A percentile compares a stretch with the other conserved stretches of the same genome.
phyloP scores from a whole-genome alignment of 139 green algal genomes.

The Tetraselmis chui region DNA sequence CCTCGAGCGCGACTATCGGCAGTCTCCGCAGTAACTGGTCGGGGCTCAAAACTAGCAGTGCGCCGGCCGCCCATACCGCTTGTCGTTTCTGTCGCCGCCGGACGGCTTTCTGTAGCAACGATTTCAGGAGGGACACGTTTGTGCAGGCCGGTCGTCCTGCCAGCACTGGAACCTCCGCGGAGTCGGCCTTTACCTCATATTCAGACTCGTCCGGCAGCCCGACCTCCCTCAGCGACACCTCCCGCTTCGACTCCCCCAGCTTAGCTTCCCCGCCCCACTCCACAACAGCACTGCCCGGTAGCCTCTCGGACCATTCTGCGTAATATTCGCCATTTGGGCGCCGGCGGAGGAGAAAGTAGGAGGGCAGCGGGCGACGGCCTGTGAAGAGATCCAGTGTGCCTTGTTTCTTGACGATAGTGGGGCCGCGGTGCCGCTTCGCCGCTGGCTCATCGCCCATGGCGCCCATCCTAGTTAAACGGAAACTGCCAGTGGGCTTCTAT shows the following conservation, averaged over 20 bases:
- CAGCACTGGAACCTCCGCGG: background rate
- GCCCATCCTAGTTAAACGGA: no score
- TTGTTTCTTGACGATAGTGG: conserved; percentile 29
- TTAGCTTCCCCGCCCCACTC: background rate
- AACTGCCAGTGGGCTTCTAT: no score
- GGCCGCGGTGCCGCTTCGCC: conserved; percentile 19
- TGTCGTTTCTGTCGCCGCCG: background rate
- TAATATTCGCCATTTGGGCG: background rate
- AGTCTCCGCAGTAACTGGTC: background rate
- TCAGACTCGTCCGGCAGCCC: no score
- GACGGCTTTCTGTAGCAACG: background rate
- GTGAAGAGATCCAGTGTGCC: background rate
- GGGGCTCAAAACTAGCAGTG: background rate
- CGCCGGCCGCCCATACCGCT: background rate
- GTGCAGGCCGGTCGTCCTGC: no score
- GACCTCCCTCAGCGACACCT: background rate
- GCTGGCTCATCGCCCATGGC: conserved; percentile 26
- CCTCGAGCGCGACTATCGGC: background rate
- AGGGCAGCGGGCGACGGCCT: background rate
- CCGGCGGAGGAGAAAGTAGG: background rate
- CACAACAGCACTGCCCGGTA: no score
- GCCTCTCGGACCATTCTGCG: no score
- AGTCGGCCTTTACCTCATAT: no score
- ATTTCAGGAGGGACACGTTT: background rate
- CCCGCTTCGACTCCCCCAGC: background rate